Evolutionary conservation across 2,329 filamentous ascomycete genomes (phyloP).

Genomic region (Tricladium varicosporioides): DNA sequence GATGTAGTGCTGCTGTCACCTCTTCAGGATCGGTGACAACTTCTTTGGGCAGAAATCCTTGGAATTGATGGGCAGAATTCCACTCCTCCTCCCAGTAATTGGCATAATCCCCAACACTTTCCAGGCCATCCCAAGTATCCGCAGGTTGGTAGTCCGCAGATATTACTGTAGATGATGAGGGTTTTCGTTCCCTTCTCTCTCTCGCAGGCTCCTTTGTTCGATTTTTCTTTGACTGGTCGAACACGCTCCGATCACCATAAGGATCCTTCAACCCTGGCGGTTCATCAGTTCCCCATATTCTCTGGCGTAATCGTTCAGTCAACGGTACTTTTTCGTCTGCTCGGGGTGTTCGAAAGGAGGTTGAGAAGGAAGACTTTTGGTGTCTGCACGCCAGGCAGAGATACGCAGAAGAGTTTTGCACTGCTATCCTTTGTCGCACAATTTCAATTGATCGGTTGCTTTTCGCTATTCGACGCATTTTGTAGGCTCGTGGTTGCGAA

Average conservation of each 20-base stretch:
- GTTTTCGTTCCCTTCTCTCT: slow-evolving; percentile 8
- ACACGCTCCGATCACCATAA: slow-evolving; percentile 39
- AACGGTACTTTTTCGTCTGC: slow-evolving; percentile 29
- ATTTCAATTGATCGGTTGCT: slow-evolving; percentile 31
- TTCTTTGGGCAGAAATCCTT: slow-evolving; percentile 39
- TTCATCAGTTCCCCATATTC: slow-evolving; percentile 48
- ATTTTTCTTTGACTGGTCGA: slow-evolving; percentile 24
- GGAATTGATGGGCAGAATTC: slow-evolving; percentile 38
- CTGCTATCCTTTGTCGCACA: slow-evolving; percentile 12
- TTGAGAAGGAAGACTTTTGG: slow-evolving; percentile 30
- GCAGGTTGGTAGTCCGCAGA: slow-evolving; percentile 42
- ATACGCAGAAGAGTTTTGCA: slow-evolving; percentile 17
- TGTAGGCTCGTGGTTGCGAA: slow-evolving; percentile 11
- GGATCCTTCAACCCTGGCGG: slow-evolving; percentile 48
- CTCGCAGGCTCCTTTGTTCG: slow-evolving; percentile 6
- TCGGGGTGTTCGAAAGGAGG: slow-evolving; percentile 19
- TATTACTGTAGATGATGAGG: background rate
- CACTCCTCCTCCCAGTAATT: slow-evolving; percentile 40
- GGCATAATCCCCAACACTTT: slow-evolving; percentile 50
- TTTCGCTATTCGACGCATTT: slow-evolving; percentile 34
- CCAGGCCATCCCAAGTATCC: slow-evolving; percentile 50
- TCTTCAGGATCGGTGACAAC: slow-evolving; percentile 36
- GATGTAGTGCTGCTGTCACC: slow-evolving; percentile 46
- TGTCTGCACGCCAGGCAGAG: slow-evolving; percentile 29
- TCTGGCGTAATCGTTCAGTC: slow-evolving; percentile 45